A percentile compares a stretch with the other conserved stretches of the same genome.
Conservation (phyloP, 345 rosid species). For the Eucalyptus coolabah region DNA sequence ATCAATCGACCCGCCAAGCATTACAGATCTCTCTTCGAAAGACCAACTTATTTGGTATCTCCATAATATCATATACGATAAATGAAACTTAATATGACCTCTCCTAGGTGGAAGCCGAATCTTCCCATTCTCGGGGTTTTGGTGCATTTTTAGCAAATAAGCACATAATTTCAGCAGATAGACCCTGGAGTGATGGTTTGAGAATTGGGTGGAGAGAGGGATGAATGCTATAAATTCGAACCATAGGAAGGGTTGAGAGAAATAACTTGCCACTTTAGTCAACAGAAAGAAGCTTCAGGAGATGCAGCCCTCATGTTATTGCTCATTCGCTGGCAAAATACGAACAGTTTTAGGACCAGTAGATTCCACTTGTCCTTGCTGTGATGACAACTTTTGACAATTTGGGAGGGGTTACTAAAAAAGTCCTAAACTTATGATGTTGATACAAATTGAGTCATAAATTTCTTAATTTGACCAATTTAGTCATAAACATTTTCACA, state of each 20-base stretch:
- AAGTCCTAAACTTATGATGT: no score
- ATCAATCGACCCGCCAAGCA: not conserved
- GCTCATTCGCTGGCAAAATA: not conserved
- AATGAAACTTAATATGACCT: not conserved
- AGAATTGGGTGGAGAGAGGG: not conserved
- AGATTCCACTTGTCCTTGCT: not conserved
- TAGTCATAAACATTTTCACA: rapidly evolving
- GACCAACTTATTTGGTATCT: not conserved
- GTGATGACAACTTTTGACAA: not conserved
- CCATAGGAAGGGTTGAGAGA: not conserved
- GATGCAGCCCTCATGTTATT: not conserved
- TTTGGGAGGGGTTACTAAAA: no score
- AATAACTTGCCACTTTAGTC: not conserved
- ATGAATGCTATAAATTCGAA: not conserved
- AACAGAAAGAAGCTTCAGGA: not conserved
- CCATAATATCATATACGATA: not conserved
- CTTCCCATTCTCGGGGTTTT: not conserved
- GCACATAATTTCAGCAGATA: not conserved
- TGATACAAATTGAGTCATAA: rapidly evolving
- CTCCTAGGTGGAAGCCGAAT: not conserved
- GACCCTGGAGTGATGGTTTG: not conserved
- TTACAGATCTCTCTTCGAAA: not conserved
- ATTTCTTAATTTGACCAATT: rapidly evolving
- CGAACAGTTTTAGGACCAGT: not conserved
- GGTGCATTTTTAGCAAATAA: not conserved